Percentiles rank a stretch among this genome's conserved stretches.
Evolutionary conservation across 768 basidiomycete species (phyloP).

Genomic region (Aureoboletus auriporus): DNA sequence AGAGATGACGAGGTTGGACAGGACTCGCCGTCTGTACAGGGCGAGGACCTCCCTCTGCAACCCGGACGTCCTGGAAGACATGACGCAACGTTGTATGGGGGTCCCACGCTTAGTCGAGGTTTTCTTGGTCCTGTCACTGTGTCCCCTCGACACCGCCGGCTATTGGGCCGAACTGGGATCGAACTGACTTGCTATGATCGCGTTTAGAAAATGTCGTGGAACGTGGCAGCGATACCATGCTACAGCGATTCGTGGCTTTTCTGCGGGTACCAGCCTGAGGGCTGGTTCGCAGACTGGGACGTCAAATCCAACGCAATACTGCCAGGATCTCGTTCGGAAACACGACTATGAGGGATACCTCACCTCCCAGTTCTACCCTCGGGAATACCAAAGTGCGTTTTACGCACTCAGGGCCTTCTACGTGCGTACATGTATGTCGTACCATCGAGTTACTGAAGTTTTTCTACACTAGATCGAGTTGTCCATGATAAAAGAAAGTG

Average conservation of each 20-base stretch:
- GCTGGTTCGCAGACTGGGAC: conserved; percentile 15
- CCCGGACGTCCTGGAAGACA: conserved; percentile 40
- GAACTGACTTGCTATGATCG: conserved; percentile 15
- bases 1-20: not conserved
- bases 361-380: conserved; percentile 67
- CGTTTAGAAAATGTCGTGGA: conserved; percentile 10
- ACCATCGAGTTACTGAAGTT: conserved; percentile 5
- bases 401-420: conserved; percentile 82
- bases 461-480: conserved; percentile 58
- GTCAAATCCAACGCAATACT: conserved; percentile 55
- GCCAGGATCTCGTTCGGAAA: conserved; percentile 65
- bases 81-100: conserved; percentile 2
- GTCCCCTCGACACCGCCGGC: conserved; percentile 23
- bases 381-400: conserved; percentile 58
- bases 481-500: conserved; percentile 70
- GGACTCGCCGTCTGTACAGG: conserved; percentile 52
- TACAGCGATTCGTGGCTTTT: conserved; percentile 10
- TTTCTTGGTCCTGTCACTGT: not conserved
- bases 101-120: not conserved
- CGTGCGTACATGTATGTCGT: conserved; percentile 42
- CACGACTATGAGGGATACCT: conserved; percentile 83
- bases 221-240: conserved; percentile 8
- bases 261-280: conserved; percentile 1
- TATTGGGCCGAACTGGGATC: conserved; percentile 4
- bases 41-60: conserved; percentile 50